Percentiles rank a stretch among this genome's conserved stretches.
These are phyloP conservation scores for Gracilaria domingensis DNA, from an alignment of 23 red algal genomes.

Conservation along the genomic window DNA sequence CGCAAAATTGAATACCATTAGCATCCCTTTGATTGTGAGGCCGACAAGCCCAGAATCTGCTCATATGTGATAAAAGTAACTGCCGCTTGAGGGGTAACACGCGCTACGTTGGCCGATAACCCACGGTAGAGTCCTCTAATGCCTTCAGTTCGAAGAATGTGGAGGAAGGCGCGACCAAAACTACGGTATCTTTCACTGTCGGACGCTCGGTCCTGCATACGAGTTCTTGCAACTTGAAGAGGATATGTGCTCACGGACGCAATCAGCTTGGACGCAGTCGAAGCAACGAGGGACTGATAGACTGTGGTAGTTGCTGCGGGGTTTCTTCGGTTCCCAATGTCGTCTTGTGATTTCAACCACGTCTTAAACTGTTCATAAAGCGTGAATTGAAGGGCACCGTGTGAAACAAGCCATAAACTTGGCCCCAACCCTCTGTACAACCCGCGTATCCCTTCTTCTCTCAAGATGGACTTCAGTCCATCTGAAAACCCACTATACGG, in stretches of 20 bases:
- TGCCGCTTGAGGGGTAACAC: conserved; percentile 93
- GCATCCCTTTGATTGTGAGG: conserved; percentile 3
- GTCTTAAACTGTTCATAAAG: conserved; percentile 84
- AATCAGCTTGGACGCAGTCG: conserved; percentile 89
- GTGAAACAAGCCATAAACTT: conserved; percentile 89
- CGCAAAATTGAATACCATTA: background rate
- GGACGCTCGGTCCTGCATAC: conserved; percentile 86
- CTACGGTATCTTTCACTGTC: conserved; percentile 60
- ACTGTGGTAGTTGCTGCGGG: conserved; percentile 21
- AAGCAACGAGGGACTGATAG: conserved; percentile 76
- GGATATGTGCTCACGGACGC: conserved; percentile 93
- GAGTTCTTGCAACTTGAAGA: conserved; percentile 92
- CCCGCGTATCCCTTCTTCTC: conserved; percentile 85
- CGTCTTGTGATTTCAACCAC: conserved; percentile 35
- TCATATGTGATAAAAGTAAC: conserved; percentile 98
- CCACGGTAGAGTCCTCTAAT: conserved; percentile 88
- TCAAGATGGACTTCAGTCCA: conserved; percentile 57
- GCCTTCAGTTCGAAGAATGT: conserved; percentile 71
- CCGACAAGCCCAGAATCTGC: conserved; percentile 76
- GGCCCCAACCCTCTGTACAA: conserved; percentile 93
- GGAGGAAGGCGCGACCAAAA: conserved; percentile 48
- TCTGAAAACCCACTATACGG: conserved; percentile 70
- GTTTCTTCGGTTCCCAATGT: background rate
- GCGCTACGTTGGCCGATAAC: conserved; percentile 82
- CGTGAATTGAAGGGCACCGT: conserved; percentile 96